phyloP scores from a whole-genome alignment of 1,284 basidiomycete genomes.

The Puccinia polysora region DNA sequence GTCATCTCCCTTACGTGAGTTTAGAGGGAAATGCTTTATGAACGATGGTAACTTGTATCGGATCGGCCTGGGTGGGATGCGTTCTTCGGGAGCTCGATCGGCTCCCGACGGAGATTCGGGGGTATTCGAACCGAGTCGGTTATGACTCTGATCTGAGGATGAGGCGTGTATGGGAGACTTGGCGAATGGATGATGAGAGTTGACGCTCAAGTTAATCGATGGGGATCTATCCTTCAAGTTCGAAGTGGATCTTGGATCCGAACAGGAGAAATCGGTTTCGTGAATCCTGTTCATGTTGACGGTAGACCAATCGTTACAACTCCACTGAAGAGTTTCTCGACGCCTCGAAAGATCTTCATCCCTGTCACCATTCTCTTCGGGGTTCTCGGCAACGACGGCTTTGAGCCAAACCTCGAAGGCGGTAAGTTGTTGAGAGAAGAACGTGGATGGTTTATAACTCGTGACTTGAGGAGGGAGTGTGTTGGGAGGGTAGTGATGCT shows the following conservation, averaged over 20 bases:
- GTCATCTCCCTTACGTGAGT: slow-evolving; percentile 31
- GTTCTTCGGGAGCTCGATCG: too few relatives aligned
- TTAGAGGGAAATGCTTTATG: slow-evolving; percentile 37
- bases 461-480: slow-evolving; percentile 24
- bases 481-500: slow-evolving; percentile 16
- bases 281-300: slow-evolving; percentile 35
- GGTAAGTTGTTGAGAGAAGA: slow-evolving; percentile 40
- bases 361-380: slow-evolving; percentile 32
- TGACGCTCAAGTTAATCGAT: background rate
- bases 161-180: background rate
- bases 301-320: slow-evolving; percentile 37
- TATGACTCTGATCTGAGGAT: too few relatives aligned
- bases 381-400: slow-evolving; percentile 28
- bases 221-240: slow-evolving; percentile 1
- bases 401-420: slow-evolving; percentile 44
- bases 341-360: slow-evolving; percentile 22
- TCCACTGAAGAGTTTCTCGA: slow-evolving; percentile 33
- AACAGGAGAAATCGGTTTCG: slow-evolving; percentile 32
- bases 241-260: background rate
- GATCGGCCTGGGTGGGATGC: too few relatives aligned
- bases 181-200: background rate
- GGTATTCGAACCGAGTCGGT: too few relatives aligned
- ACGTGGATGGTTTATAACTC: slow-evolving; percentile 35
- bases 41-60: slow-evolving; percentile 35
- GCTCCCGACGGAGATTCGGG: slow-evolving; percentile 6